Evolutionary conservation across 768 basidiomycete genomes (phyloP).

Genomic region (Boletus reticuloceps): DNA sequence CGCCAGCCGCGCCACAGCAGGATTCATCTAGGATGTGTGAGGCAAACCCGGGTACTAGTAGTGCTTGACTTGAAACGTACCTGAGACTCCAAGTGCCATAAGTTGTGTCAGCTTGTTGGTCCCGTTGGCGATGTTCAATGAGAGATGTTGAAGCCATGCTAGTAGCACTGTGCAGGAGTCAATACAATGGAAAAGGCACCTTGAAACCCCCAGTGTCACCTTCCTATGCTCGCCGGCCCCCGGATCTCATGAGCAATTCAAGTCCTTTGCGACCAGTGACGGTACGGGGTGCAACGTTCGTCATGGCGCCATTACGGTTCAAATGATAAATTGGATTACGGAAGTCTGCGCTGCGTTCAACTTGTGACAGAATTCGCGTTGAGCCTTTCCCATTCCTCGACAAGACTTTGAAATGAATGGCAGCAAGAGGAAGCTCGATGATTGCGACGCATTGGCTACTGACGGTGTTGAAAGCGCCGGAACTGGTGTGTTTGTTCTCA

Average conservation of each 20-base stretch:
- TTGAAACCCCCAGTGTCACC: background rate
- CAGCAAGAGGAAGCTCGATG: constrained; percentile 19
- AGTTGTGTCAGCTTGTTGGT: background rate
- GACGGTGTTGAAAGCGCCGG: constrained; percentile 7
- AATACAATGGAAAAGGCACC: background rate
- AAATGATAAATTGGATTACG: constrained; percentile 9
- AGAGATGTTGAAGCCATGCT: background rate
- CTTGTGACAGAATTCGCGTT: background rate
- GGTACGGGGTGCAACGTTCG: background rate
- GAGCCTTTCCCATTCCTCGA: background rate
- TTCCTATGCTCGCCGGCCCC: constrained; percentile 14
- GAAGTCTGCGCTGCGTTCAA: background rate
- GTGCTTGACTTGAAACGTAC: background rate
- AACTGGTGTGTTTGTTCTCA: constrained; percentile 6
- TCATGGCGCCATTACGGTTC: background rate
- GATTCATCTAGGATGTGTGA: background rate
- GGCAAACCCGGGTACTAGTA: background rate
- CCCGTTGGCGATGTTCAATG: background rate
- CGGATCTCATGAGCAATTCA: constrained; percentile 3
- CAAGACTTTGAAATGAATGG: constrained; percentile 11
- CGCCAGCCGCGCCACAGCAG: background rate
- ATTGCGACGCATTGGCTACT: too few species aligned
- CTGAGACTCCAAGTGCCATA: background rate
- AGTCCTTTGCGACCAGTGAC: background rate
- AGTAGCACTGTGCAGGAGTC: background rate